These are phyloP conservation scores for Eruca vesicaria DNA, from an alignment of 441 rosid genomes.

Conservation along the genomic window DNA sequence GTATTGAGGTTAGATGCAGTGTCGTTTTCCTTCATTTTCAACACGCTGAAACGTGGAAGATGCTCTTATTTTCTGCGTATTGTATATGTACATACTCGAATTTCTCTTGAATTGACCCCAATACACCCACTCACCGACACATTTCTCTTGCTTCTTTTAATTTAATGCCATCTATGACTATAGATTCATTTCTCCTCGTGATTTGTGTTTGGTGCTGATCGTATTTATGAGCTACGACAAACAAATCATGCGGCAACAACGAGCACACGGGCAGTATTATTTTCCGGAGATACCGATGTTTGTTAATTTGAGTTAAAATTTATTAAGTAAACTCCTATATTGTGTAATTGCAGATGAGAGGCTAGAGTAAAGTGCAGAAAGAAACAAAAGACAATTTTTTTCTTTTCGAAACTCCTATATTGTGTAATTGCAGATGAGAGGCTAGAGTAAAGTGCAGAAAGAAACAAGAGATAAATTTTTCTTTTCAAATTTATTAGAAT, in stretches of 20 bases:
- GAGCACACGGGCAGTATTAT: background rate
- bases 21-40: constrained; percentile 24
- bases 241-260: constrained; percentile 15
- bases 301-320: background rate
- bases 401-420: no score
- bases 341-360: no score
- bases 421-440: no score
- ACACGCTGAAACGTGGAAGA: constrained; percentile 24
- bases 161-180: constrained; percentile 6
- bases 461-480: no score
- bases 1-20: constrained; percentile 27
- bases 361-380: no score
- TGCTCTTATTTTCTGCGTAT: constrained; percentile 24
- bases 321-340: background rate
- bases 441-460: no score
- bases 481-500: no score
- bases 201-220: background rate
- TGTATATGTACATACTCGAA: constrained; percentile 9
- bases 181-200: background rate
- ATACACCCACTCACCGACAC: constrained; percentile 29
- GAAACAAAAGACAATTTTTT: no score
- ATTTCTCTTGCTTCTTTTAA: constrained; percentile 9
- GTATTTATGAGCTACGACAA: background rate
- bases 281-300: constrained; percentile 1
- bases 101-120: constrained; percentile 1